Evolutionary conservation across 257 asterid genomes (phyloP).

Genomic region (Catharanthus roseus): DNA sequence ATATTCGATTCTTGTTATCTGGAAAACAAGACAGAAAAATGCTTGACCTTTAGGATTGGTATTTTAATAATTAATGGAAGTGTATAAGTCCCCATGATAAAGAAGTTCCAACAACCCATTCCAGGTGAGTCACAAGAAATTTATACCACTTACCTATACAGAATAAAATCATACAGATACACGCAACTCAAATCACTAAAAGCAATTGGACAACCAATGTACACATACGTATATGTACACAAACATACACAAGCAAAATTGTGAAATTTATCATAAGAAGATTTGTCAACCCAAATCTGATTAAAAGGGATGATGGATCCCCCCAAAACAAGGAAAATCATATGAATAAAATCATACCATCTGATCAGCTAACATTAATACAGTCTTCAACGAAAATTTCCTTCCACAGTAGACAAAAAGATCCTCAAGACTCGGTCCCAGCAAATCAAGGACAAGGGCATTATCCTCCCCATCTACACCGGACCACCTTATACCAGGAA

Average conservation of each 20-base stretch:
- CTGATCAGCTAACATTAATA: constrained; percentile 85
- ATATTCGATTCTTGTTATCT: constrained; percentile 41
- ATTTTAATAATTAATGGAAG: no score
- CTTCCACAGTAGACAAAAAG: constrained; percentile 77
- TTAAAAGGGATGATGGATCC: not conserved
- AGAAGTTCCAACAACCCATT: not conserved
- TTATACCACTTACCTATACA: not conserved
- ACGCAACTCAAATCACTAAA: not conserved
- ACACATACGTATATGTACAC: not conserved
- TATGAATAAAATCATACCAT: constrained; percentile 33
- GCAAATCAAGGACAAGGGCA: constrained; percentile 71
- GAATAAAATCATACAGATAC: not conserved
- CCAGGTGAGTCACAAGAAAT: not conserved
- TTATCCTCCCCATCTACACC: constrained; percentile 79
- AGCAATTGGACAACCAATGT: not conserved
- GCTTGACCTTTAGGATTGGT: not conserved
- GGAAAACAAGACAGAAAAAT: not conserved
- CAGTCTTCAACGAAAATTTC: constrained; percentile 70
- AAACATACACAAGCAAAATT: not conserved
- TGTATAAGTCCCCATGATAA: not conserved
- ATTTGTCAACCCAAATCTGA: not conserved
- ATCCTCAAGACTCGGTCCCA: constrained; percentile 89
- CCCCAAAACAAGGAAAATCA: no score
- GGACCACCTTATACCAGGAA: constrained; percentile 76
- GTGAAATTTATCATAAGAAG: not conserved